Evolutionary conservation across 1,284 basidiomycete species (phyloP), one percentile per base, ranked within the genome.

Genomic region (Ustilago shanxiensis): DNA sequence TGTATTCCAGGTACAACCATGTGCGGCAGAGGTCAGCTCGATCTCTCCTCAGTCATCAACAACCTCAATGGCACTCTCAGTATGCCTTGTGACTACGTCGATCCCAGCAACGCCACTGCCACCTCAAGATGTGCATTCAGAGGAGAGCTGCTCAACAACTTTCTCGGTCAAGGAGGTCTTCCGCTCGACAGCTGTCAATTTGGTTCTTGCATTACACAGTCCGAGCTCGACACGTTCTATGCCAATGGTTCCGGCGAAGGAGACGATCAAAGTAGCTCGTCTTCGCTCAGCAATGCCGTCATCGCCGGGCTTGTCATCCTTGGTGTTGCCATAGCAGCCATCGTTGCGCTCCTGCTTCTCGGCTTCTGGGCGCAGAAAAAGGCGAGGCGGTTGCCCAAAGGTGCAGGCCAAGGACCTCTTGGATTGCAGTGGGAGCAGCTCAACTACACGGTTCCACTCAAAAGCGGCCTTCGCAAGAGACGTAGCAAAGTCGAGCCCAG

Each of bases 71-170:
- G 81, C 14, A 66, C 62, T 6, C 71, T 82, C 49, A 60, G 64
- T 44, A 71, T 83, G 69, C 76, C 79, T 3, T 83, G 81, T 67
- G 79, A 83, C 60, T 83, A 78, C 41, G 58, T 66, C 24, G 75
- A 81, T 53, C 77, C 79, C 16, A 63, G 49, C 60, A 66, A 74
- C 44, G 39, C 58, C 11, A 56, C 47, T 11, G 75, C 72, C 49
- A 56, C 57, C 13, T 66, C 69, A 24, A 20, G 53, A 3, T 81
- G 78, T 49, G 73, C 78, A 4, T 82, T 81, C 55, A 58, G 63
- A 31, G 71, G 73, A 11, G 69, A 68, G 50, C 52, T 74, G 37
- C 63, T 83, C 39, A 67, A 70, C 37, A 67, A 72, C 56, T 75
- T 77, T 53, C 66, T 83, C 47, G 81, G 81, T 6, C 39, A 45